phyloP scores from a whole-genome alignment of 1,284 basidiomycete species.

The Chiua sp. region DNA sequence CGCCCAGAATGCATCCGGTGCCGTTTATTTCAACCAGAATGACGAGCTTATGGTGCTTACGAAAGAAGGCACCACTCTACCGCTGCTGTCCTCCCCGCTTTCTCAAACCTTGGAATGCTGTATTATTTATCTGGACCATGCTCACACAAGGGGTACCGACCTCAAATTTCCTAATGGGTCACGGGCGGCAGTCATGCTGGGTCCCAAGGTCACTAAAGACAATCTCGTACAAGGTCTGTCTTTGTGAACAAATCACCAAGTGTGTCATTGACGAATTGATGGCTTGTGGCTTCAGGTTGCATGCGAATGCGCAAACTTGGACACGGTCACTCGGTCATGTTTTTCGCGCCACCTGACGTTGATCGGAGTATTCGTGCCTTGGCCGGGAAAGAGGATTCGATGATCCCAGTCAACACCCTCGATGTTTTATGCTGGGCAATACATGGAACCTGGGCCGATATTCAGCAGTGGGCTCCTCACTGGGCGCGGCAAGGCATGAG shows the following conservation, averaged over 20 bases:
- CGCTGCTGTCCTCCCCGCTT: conserved; percentile 47
- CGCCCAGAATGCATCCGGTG: conserved; percentile 39
- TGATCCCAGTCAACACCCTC: conserved; percentile 14
- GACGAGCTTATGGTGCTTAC: conserved; percentile 48
- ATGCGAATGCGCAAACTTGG: conserved; percentile 56
- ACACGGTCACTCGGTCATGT: conserved; percentile 50
- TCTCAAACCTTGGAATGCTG: conserved; percentile 45
- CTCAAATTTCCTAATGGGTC: conserved; percentile 48
- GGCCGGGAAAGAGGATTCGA: conserved; percentile 5
- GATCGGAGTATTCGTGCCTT: conserved; percentile 43
- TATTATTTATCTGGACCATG: conserved; percentile 58
- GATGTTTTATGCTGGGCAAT: conserved; percentile 51
- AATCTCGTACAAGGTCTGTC: conserved; percentile 52
- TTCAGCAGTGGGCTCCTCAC: conserved; percentile 42
- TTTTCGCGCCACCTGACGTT: conserved; percentile 51
- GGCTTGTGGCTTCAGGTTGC: conserved; percentile 31
- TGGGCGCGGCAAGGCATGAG: conserved; percentile 54
- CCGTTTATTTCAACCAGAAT: conserved; percentile 49
- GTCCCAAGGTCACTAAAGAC: conserved; percentile 57
- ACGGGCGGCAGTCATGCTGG: conserved; percentile 55
- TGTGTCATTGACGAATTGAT: too few relatives aligned
- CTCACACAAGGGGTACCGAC: conserved; percentile 60
- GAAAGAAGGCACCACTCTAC: conserved; percentile 42
- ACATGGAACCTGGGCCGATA: conserved; percentile 43
- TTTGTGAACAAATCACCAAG: too few relatives aligned